Conservation (phyloP, 106 monocot genomes). For the Dioscorea alata region DNA sequence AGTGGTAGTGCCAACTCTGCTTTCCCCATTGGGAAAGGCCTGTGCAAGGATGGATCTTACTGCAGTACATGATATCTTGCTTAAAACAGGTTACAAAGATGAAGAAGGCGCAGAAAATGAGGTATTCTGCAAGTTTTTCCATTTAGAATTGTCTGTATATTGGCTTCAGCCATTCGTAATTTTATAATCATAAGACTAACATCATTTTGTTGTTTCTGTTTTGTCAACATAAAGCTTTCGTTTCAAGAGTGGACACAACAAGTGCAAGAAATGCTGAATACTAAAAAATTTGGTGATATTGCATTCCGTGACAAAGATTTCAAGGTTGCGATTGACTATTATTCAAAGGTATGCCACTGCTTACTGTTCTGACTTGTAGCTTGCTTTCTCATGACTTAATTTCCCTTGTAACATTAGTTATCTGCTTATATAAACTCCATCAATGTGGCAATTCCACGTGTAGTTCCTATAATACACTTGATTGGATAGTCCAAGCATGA, state of each 20-base stretch:
- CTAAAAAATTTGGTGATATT: constrained; percentile 87
- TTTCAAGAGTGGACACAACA: constrained; percentile 99
- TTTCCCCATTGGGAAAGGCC: constrained; percentile 95
- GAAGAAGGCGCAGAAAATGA: constrained; percentile 99
- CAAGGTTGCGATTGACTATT: constrained; percentile 88
- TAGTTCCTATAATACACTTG: too few relatives aligned
- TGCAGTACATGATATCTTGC: constrained; percentile 95
- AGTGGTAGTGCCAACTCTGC: constrained; percentile 56
- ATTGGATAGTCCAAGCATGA: too few relatives aligned
- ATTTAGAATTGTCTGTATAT: too few relatives aligned
- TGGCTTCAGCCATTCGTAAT: too few relatives aligned
- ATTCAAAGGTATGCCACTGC: constrained; percentile 51
- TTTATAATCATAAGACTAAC: too few relatives aligned
- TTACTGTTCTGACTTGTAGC: background rate
- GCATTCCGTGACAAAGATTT: constrained; percentile 94
- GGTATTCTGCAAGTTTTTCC: constrained; percentile 23
- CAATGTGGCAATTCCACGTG: too few relatives aligned
- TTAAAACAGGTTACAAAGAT: constrained; percentile 95
- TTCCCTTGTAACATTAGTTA: too few relatives aligned
- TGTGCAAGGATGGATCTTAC: constrained; percentile 90
- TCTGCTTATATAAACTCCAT: too few relatives aligned
- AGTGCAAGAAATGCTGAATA: constrained; percentile 94
- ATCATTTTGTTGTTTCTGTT: background rate
- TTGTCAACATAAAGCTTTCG: constrained; percentile 42
- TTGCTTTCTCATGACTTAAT: too few relatives aligned